Conservation (phyloP, 805 yeast species). For the Cyberlindnera mississippiensis region DNA sequence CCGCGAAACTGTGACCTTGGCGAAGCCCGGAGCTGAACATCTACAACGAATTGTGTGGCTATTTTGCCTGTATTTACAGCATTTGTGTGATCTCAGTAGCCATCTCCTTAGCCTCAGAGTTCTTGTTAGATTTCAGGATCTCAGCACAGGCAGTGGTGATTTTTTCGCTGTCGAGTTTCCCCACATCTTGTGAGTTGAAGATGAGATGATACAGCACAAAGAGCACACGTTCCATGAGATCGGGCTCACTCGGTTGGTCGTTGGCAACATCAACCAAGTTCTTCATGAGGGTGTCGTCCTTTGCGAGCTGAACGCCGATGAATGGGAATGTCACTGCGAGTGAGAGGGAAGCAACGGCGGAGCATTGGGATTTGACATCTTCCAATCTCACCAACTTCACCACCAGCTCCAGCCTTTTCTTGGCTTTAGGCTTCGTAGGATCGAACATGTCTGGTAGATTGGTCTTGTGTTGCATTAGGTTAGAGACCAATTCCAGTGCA, state of each 20-base stretch:
- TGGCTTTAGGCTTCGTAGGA: constrained; percentile 35
- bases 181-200: constrained; percentile 23
- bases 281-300: constrained; percentile 24
- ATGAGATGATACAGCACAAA: constrained; percentile 28
- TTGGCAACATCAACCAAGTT: constrained; percentile 26
- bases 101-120: constrained; percentile 13
- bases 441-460: constrained; percentile 57
- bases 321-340: constrained; percentile 34
- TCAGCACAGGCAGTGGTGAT: neutral
- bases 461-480: constrained; percentile 42
- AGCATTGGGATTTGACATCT: constrained; percentile 39
- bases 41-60: too few relatives aligned
- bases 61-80: too few relatives aligned
- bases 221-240: constrained; percentile 31
- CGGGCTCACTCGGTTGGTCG: constrained; percentile 29
- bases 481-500: constrained; percentile 59
- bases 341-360: constrained; percentile 36
- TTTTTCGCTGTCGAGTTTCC: constrained; percentile 1
- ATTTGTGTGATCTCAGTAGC: constrained; percentile 15
- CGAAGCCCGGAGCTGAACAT: too few relatives aligned
- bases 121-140: constrained; percentile 2
- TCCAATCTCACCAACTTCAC: constrained; percentile 38
- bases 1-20: too few relatives aligned
- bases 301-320: constrained; percentile 30
- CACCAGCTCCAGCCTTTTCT: constrained; percentile 38